Conservation (phyloP, 2,329 filamentous ascomycete genomes). For the Diplodia scrobiculata region DNA sequence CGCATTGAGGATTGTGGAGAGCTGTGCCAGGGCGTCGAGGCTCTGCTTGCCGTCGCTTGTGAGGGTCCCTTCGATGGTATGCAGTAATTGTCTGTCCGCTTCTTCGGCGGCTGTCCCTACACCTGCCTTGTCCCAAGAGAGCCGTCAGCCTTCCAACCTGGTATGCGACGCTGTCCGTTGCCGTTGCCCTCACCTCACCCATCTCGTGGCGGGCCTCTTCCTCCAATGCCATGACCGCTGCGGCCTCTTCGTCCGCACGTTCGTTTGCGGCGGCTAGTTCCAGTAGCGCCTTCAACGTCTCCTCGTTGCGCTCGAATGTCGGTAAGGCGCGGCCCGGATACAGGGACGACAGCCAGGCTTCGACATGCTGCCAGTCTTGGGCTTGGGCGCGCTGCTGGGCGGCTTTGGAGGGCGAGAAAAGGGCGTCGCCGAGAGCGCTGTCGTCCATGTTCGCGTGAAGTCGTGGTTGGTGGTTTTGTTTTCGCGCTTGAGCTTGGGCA, state of each 20-base stretch:
- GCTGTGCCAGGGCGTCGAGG: constrained; percentile 44
- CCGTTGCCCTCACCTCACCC: constrained; percentile 37
- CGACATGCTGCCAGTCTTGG: constrained; percentile 88
- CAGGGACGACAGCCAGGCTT: constrained; percentile 71
- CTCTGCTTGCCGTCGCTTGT: constrained; percentile 36
- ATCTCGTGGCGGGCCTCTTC: constrained; percentile 46
- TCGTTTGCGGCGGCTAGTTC: constrained; percentile 76
- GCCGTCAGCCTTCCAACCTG: neutral
- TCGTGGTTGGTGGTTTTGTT: neutral
- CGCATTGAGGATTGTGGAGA: constrained; percentile 43
- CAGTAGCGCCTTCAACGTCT: constrained; percentile 75
- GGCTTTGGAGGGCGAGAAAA: constrained; percentile 64
- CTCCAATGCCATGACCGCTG: constrained; percentile 60
- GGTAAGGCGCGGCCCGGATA: constrained; percentile 70
- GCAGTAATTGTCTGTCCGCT: neutral
- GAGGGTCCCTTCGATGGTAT: constrained; percentile 11
- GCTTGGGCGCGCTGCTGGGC: constrained; percentile 78
- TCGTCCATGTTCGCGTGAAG: constrained; percentile 24
- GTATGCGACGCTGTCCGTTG: neutral
- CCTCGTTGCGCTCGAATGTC: constrained; percentile 80
- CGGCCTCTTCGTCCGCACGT: constrained; percentile 69
- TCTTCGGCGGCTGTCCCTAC: constrained; percentile 1
- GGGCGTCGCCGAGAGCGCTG: constrained; percentile 47
- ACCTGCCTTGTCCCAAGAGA: constrained; percentile 21
- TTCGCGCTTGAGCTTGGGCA: constrained; percentile 13